Percentiles rank a stretch among this genome's conserved stretches.
Evolutionary conservation across 2,329 filamentous ascomycete genomes (phyloP).

Genomic region (Cladosporium phlei): DNA sequence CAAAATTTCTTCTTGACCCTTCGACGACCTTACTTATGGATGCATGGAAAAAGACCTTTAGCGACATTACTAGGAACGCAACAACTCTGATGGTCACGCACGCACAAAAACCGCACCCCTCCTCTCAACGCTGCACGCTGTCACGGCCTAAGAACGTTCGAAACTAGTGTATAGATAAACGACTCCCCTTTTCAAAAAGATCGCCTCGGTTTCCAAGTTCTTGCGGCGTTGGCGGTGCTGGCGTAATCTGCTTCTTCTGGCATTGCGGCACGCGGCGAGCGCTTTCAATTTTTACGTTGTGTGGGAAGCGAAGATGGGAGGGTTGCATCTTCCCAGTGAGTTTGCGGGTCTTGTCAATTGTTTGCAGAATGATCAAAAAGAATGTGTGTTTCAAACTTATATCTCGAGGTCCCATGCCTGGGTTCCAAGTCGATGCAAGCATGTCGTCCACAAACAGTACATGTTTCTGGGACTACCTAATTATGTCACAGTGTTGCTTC

Average conservation of each 20-base stretch:
- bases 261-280: slow-evolving; percentile 12
- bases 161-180: slow-evolving; percentile 13
- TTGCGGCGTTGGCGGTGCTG: slow-evolving; percentile 11
- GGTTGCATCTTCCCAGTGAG: slow-evolving; percentile 12
- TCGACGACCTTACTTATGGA: slow-evolving; percentile 11
- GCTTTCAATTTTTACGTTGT: slow-evolving; percentile 4
- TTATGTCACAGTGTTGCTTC: too few species aligned
- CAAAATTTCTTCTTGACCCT: slow-evolving; percentile 8
- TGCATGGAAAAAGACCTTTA: slow-evolving; percentile 9
- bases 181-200: slow-evolving; percentile 1
- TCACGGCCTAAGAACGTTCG: not conserved
- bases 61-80: slow-evolving; percentile 1
- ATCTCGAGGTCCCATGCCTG: not conserved
- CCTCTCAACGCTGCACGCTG: too few species aligned
- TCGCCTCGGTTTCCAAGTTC: slow-evolving; percentile 1
- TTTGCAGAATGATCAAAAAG: slow-evolving; percentile 14
- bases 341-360: slow-evolving; percentile 12
- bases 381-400: slow-evolving; percentile 7
- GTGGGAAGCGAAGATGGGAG: slow-evolving; percentile 1
- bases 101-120: too few species aligned
- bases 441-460: too few species aligned
- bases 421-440: too few species aligned
- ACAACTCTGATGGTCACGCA: slow-evolving; percentile 2
- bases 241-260: slow-evolving; percentile 5
- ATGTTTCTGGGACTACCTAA: too few species aligned